Evolutionary conservation across 371 early-diverging fungal species (phyloP).

Genomic region (Entomophthora muscae): DNA sequence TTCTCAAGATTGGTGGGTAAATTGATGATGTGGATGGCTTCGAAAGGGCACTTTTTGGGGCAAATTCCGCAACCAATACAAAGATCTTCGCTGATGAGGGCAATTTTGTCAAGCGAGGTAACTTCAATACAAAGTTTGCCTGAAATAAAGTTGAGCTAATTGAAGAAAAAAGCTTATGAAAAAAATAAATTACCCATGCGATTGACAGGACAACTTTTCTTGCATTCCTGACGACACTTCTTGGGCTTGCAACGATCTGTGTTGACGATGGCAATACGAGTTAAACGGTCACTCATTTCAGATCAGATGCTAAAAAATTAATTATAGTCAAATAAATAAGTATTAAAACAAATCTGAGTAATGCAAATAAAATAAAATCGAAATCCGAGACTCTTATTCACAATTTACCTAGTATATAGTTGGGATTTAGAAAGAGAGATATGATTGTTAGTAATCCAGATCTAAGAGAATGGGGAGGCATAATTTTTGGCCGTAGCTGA

Average conservation of each 20-base stretch:
- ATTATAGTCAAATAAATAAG: not conserved
- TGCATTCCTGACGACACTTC: conserved; percentile 97
- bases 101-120: conserved; percentile 60
- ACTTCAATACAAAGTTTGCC: conserved; percentile 97
- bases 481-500: no score
- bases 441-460: no score
- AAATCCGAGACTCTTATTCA: no score
- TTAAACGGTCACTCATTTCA: conserved; percentile 51
- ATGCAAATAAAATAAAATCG: no score
- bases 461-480: no score
- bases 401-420: no score
- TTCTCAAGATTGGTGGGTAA: conserved; percentile 94
- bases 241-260: conserved; percentile 98
- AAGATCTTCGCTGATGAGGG: conserved; percentile 88
- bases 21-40: conserved; percentile 97
- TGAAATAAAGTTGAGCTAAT: conserved; percentile 18
- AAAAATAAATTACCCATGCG: conserved; percentile 29
- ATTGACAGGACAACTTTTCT: conserved; percentile 27
- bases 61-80: conserved; percentile 99
- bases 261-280: conserved; percentile 93
- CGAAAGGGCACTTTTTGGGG: conserved; percentile 98
- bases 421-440: no score
- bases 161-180: not conserved
- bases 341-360: no score
- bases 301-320: not conserved